Evolutionary conservation across 257 asterid genomes (phyloP), one percentile per base, ranked within the genome.

Genomic region (Capsicum chinense): DNA sequence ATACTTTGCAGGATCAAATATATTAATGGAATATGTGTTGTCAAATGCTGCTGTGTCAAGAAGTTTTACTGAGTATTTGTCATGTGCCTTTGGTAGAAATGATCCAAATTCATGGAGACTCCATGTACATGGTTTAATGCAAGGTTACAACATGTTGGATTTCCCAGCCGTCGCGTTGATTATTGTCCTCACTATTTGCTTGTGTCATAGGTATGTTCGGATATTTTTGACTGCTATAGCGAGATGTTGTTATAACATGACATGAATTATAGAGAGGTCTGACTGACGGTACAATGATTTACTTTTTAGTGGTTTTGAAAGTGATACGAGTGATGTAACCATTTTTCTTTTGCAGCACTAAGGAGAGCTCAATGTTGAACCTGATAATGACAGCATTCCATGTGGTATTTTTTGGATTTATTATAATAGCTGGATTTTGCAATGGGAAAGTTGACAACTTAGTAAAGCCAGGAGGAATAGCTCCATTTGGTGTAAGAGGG

Each of bases 41-140:
- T 89, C 92, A 60, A 89, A 89, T 84, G 92, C 92, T 81, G 92
- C 89, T 70, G 90, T 89, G 11, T 86, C 92, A 42, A 86, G 92
- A 84, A 86, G 89, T 73, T 89, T 89, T 84, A 89, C 92, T 3
- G 92, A 87, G 87, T 89, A 89, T 79, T 33, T 89, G 21, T 83
- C 87, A 50, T 79, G 56, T 64, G 85, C 92, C 1, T 85, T 89
- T 68, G 92, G 90, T 50, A 69, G 64, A 62, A 70, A 54, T 15
- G 84, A 85, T 39, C 86, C 90, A 59, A 85, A 87, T 64, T 68
- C 86, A 33, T 87, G 90, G 92, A 87, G 92, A 84, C 62, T 89
- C 9, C 83, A 87, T 84, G 89, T 66, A 42, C 82, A 84, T 82
- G 90, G 89, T 5, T 67, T 89, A 71, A 64, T 81, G 69, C 81